Conservation (phyloP, 1,284 basidiomycete genomes). For the Ceratorhiza oryzae-sativae region DNA sequence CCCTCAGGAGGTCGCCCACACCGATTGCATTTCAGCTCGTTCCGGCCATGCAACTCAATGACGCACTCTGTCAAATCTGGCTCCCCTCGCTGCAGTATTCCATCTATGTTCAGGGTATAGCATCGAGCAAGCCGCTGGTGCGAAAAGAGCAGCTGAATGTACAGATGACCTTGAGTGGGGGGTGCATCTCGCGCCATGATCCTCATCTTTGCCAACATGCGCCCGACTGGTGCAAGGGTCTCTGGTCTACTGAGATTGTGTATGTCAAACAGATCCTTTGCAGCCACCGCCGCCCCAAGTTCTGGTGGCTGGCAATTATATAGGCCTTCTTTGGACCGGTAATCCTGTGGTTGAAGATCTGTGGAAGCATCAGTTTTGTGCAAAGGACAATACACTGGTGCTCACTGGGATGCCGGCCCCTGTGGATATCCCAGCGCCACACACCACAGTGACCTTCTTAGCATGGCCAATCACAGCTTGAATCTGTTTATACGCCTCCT, state of each 20-base stretch:
- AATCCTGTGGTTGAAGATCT: slow-evolving; percentile 20
- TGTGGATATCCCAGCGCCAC: slow-evolving; percentile 30
- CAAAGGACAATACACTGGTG: background rate
- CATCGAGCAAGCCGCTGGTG: slow-evolving; percentile 4
- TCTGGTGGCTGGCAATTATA: background rate
- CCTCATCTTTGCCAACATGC: background rate
- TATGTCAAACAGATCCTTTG: slow-evolving; percentile 8
- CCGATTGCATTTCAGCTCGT: slow-evolving; percentile 17
- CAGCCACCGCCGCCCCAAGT: background rate
- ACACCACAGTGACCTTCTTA: background rate
- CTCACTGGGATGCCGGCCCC: slow-evolving; percentile 32
- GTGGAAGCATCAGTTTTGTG: background rate
- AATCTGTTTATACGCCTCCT: too few relatives aligned
- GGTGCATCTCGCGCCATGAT: background rate
- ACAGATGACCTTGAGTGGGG: background rate
- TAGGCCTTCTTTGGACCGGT: slow-evolving; percentile 5
- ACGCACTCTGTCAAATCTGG: background rate
- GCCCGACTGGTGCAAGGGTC: background rate
- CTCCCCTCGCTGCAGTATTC: background rate
- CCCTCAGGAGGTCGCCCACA: background rate
- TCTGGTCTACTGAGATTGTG: background rate
- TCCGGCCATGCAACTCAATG: slow-evolving; percentile 21
- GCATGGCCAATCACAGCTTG: too few relatives aligned
- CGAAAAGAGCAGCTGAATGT: background rate
- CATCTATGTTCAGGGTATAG: slow-evolving; percentile 20